Percentiles rank a stretch among this genome's conserved stretches.
phyloP scores from a whole-genome alignment of 768 basidiomycete species.

The Serendipita sp. region DNA sequence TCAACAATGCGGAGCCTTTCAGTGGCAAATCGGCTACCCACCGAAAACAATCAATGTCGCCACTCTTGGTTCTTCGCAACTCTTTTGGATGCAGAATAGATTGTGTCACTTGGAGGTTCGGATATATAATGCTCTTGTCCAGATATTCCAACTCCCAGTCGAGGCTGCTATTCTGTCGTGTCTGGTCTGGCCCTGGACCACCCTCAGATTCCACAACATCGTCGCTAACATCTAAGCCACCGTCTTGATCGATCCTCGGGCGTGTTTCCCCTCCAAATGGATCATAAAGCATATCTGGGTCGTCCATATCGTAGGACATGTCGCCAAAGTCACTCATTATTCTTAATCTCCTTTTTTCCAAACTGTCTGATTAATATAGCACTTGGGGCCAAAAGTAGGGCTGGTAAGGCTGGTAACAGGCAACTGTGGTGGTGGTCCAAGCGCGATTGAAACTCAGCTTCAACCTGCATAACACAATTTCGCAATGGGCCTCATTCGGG shows the following conservation, averaged over 20 bases:
- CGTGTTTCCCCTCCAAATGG: background rate
- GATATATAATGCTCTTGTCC: background rate
- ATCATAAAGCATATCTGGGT: background rate
- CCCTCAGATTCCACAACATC: background rate
- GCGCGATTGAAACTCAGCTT: too few relatives aligned
- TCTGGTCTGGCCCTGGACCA: background rate
- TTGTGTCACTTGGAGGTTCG: slow-evolving; percentile 2
- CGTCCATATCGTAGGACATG: background rate
- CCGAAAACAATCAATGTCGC: background rate
- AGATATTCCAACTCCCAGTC: background rate
- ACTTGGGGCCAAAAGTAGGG: too few relatives aligned
- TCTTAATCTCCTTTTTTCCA: background rate
- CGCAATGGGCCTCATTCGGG: too few relatives aligned
- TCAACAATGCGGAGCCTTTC: background rate
- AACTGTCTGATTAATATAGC: too few relatives aligned
- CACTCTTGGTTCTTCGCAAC: background rate
- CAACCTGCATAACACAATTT: too few relatives aligned
- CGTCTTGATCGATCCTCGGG: background rate
- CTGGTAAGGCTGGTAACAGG: too few relatives aligned
- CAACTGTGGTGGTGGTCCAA: too few relatives aligned
- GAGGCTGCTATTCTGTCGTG: background rate
- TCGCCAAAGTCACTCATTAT: background rate
- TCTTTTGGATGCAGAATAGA: background rate
- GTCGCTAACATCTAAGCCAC: background rate
- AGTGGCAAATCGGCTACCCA: background rate